Base-by-base conservation (phyloP, 2,329 filamentous ascomycete species). In the Pyrenophora graminea region DNA sequence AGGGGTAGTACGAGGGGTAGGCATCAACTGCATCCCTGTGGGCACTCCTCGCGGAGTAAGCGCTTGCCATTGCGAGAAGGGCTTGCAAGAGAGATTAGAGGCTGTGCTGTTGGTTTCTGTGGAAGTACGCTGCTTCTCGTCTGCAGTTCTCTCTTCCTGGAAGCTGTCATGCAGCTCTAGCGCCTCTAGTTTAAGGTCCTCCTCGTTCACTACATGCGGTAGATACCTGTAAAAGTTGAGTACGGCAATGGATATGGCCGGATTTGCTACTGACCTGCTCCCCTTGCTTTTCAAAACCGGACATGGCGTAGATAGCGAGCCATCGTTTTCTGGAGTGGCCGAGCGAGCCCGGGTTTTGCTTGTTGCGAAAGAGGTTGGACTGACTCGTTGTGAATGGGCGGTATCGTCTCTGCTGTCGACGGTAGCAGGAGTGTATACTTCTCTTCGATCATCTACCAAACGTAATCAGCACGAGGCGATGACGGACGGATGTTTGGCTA, bases 31-130 rank as follows among this genome's bases (percentile, higher is more conserved):
- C 12, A 52, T 52, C 13, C 58, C 54, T 12, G 53, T 48, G 9
- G 57, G 57, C n/a, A 55, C 44, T 23, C 52, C 54, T 25, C 58
- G 50, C n/a, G 67, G 64, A 13, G 65, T 59, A 17, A 68, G 61
- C 38, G 69, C 64, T 38, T 70, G 63, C 70, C 70, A 74, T 36
- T 71, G 62, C 8, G 64, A 63, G 12, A 72, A 58, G 19, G 69
- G 69, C 43, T 62, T 61, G 58, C 60, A 69, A 19, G 62, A 53
- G 13, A 62, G 17, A 4, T 58, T 62, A 4, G 49, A 32, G 15
- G 59, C 54, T 17, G 54, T 25, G 12, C 58, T 50, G 12, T 40
- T 50, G 21, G 46, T 61, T 21, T 51, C 47, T 17, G 53, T 53
- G 7, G 61, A 58, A 9, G 43, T 23, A 10, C 51, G 47, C 27